Percentiles rank a stretch among this genome's conserved stretches.
Conservation (phyloP, 2,329 filamentous ascomycete genomes). For the Tolypocladium tropicale region DNA sequence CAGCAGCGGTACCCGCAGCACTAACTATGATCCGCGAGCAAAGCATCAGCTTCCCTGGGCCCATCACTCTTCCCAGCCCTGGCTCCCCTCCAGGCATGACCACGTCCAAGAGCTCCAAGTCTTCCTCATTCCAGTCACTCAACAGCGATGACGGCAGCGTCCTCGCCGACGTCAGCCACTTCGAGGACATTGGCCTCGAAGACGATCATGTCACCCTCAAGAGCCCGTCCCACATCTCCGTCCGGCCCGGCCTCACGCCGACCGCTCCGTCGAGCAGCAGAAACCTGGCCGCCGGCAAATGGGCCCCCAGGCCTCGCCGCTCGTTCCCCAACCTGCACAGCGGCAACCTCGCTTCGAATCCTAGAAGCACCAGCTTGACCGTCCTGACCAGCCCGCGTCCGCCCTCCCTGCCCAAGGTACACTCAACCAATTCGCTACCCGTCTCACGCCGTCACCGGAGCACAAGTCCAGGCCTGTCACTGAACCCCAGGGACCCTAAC, state of each 20-base stretch:
- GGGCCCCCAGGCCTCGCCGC: conserved; percentile 26
- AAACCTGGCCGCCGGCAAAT: conserved; percentile 18
- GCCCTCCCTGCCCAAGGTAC: conserved; percentile 14
- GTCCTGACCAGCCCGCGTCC: conserved; percentile 25
- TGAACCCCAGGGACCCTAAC: conserved; percentile 32
- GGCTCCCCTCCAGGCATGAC: conserved; percentile 53
- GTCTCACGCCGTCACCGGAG: conserved; percentile 34
- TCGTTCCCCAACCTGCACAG: conserved; percentile 34
- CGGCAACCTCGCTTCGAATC: conserved; percentile 35
- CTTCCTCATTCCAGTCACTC: conserved; percentile 76
- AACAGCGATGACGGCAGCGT: conserved; percentile 63
- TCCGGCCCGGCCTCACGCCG: conserved; percentile 18
- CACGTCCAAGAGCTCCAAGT: conserved; percentile 78
- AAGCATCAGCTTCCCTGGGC: conserved; percentile 10
- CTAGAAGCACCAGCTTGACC: conserved; percentile 38
- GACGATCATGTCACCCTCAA: conserved; percentile 45
- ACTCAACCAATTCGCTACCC: conserved; percentile 27
- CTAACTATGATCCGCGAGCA: conserved; percentile 23
- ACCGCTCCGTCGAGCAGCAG: conserved; percentile 19
- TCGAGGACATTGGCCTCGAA: conserved; percentile 87
- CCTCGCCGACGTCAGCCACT: conserved; percentile 67
- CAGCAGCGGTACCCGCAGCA: conserved; percentile 5
- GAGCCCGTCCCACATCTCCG: conserved; percentile 32
- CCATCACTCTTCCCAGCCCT: conserved; percentile 19
- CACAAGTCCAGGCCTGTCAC: conserved; percentile 38